phyloP scores from a whole-genome alignment of 2,329 filamentous ascomycete genomes.

The Ceratocystiopsis sp. region DNA sequence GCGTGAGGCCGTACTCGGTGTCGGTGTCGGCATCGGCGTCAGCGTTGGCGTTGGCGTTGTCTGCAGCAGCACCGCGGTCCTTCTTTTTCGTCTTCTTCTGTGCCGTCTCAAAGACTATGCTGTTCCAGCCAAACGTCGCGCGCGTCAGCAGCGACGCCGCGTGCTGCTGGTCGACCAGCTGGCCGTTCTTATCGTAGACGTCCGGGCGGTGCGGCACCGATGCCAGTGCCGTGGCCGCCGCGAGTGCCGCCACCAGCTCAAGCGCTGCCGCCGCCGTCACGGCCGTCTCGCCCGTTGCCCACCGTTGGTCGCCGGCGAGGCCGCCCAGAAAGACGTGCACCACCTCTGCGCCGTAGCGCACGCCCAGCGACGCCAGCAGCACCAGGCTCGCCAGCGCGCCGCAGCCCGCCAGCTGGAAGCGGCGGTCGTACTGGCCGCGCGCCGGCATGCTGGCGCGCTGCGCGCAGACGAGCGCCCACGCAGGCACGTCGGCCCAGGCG shows the following conservation, averaged over 20 bases:
- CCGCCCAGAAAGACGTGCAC: conserved; percentile 8
- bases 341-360: conserved; percentile 14
- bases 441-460: conserved; percentile 15
- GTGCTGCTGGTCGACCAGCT: conserved; percentile 19
- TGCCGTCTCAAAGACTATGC: conserved; percentile 14
- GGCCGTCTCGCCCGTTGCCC: not conserved
- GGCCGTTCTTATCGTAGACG: conserved; percentile 13
- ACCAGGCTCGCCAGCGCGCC: conserved; percentile 13
- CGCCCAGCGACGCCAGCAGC: conserved; percentile 11
- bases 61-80: no score
- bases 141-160: conserved; percentile 15
- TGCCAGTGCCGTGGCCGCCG: conserved; percentile 13
- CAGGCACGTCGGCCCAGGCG: conserved; percentile 11
- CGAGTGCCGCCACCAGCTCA: conserved; percentile 12
- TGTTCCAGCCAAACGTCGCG: conserved; percentile 18
- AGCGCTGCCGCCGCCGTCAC: conserved; percentile 10
- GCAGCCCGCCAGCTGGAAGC: conserved; percentile 13
- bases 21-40: no score
- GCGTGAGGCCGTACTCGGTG: conserved; percentile 9
- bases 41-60: no score
- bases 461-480: conserved; percentile 13
- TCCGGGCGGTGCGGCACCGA: conserved; percentile 17
- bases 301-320: not conserved
- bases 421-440: conserved; percentile 13
- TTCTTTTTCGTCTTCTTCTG: conserved; percentile 11